A percentile compares a stretch with the other conserved stretches of the same genome.
Conservation (phyloP, 345 rosid genomes). For the Syzygium aqueum region DNA sequence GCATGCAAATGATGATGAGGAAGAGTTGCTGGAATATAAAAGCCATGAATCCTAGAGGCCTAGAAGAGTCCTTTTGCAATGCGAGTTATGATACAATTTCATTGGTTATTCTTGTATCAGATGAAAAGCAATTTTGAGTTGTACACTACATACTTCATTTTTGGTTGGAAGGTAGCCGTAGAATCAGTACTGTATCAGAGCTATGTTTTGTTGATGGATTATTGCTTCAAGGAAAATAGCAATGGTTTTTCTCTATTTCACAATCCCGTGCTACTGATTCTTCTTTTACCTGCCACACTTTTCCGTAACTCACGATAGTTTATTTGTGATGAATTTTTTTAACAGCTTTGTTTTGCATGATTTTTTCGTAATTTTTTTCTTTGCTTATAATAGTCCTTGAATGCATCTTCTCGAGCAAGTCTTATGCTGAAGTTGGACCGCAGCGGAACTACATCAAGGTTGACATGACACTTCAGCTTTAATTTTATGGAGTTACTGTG, state of each 20-base stretch:
- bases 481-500: not conserved
- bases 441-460: slow-evolving; percentile 78
- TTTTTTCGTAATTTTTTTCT: not conserved
- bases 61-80: not conserved
- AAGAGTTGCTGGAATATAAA: not conserved
- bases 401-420: slow-evolving; percentile 81
- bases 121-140: not conserved
- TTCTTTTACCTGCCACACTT: not conserved
- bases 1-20: not conserved
- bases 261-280: not conserved
- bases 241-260: not conserved
- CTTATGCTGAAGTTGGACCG: slow-evolving; percentile 96
- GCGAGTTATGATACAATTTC: not conserved
- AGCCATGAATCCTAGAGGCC: not conserved
- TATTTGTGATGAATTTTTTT: not conserved
- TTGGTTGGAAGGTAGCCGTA: not conserved
- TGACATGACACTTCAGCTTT: not conserved
- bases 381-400: slow-evolving; percentile 51
- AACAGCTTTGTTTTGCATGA: not conserved
- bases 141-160: not conserved
- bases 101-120: not conserved
- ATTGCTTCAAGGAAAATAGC: not conserved
- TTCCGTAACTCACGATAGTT: not conserved
- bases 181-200: not conserved
- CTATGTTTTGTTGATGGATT: not conserved